Evolutionary conservation across 169 alveolate genomes (phyloP).

Genomic region (Cryptosporidium ryanae): DNA sequence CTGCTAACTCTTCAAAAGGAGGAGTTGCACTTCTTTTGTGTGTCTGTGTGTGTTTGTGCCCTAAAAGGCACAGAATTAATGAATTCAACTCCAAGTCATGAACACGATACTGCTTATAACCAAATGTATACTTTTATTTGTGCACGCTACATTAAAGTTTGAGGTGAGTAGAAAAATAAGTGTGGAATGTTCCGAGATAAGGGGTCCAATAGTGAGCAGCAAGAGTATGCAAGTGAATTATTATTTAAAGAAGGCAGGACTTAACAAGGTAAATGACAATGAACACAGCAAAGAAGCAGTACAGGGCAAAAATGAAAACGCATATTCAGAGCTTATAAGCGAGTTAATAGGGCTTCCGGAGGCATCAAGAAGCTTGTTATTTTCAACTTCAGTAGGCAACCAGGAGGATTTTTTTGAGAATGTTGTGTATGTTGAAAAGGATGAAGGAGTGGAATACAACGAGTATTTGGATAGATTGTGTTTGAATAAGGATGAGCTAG

Average conservation of each 20-base stretch:
- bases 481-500: too few relatives aligned
- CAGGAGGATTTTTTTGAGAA: slow-evolving; percentile 55
- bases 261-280: slow-evolving; percentile 9
- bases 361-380: slow-evolving; percentile 1
- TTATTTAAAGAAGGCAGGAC: slow-evolving; percentile 43
- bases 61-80: too few relatives aligned
- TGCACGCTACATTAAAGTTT: too few relatives aligned
- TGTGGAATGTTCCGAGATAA: slow-evolving; percentile 24
- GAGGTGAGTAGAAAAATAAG: too few relatives aligned
- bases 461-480: too few relatives aligned
- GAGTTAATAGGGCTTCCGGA: slow-evolving; percentile 38
- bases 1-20: too few relatives aligned
- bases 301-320: neutral
- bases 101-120: too few relatives aligned
- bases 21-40: too few relatives aligned
- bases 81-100: too few relatives aligned
- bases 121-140: too few relatives aligned
- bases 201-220: slow-evolving; percentile 41
- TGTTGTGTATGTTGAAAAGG: slow-evolving; percentile 42
- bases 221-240: slow-evolving; percentile 31
- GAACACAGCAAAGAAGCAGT: neutral
- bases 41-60: too few relatives aligned
- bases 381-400: slow-evolving; percentile 21
- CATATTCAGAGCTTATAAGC: slow-evolving; percentile 35
- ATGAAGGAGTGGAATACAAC: neutral